Base-by-base conservation (phyloP, 2,329 filamentous ascomycete species). In the Monosporascus sp. region DNA sequence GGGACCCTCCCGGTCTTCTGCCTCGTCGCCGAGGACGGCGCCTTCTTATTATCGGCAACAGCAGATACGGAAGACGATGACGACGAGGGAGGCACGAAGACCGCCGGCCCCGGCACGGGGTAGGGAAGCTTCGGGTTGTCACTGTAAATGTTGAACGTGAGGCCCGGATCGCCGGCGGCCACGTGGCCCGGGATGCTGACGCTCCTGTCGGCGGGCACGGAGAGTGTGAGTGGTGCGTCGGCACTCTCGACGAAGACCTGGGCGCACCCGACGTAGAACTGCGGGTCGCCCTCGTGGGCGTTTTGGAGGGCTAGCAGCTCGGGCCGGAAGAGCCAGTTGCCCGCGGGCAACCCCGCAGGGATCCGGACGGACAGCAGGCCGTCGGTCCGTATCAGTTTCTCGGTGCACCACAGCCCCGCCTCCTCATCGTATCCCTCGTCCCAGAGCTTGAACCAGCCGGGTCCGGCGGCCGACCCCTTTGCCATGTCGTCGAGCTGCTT, bases 401-500 rank as follows among this genome's bases (percentile, higher is more conserved):
- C 81, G 3, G 84, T 86, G 69, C 88, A 90, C 86, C 87, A 91
- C 65, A 81, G 73, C 27, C 73, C 67, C 2, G 74, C 73, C 5
- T 65, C 60, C 5, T 71, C 65, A 60, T 88, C 76, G 69, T 87
- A 89, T 46, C 84, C 85, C 49, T 85, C 78, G 53, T 88, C 80
- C 75, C 79, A 89, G 65, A 91, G 81, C 76, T 90, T 90, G 77
- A 91, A 88, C 88, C 88, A 92, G 39, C 87, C 87, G 49, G 75
- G 71, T 5, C 87, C 87, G 24, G 77, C 72, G 48, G 82, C 82
- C 14, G 79, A 68, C 57, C 76, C 72, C 22, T 65, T 66, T 14
- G 71, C 71, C 54, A 84, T 82, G 53, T 83, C 76, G 58, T 74
- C 69, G 1, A 90, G 80, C 62, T 82, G 81, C 73, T 90, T 90